Conservation (phyloP, 768 basidiomycete species). For the Boletellus emodensis region DNA sequence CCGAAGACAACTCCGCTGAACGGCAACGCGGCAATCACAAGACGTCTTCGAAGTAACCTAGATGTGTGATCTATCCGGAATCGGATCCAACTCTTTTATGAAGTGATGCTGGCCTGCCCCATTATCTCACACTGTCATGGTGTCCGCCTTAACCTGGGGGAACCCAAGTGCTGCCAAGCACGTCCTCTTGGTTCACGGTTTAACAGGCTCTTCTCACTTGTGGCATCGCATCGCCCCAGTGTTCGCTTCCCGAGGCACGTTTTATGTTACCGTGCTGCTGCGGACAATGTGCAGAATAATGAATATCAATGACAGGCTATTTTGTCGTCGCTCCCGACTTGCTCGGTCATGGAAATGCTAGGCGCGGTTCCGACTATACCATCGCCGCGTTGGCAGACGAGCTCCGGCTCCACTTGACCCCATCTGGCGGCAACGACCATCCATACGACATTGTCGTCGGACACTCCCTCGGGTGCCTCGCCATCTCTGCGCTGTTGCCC, state of each 20-base stretch:
- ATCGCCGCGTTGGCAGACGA: slow-evolving; percentile 1
- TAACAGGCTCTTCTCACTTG: slow-evolving; percentile 10
- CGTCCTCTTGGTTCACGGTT: too few relatives aligned
- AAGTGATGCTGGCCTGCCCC: too few relatives aligned
- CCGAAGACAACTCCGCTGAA: too few relatives aligned
- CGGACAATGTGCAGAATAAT: not conserved
- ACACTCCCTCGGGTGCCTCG: slow-evolving; percentile 20
- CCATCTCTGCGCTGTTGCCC: slow-evolving; percentile 4
- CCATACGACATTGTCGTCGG: slow-evolving; percentile 12
- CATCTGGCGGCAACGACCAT: not conserved
- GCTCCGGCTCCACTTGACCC: slow-evolving; percentile 10
- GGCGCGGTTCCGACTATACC: not conserved
- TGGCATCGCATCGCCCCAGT: slow-evolving; percentile 14
- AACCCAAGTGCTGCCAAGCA: too few relatives aligned
- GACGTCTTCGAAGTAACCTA: too few relatives aligned
- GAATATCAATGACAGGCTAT: slow-evolving; percentile 9
- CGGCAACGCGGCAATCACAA: too few relatives aligned
- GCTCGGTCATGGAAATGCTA: slow-evolving; percentile 17
- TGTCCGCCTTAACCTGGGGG: too few relatives aligned
- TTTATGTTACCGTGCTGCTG: not conserved
- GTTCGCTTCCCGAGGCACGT: slow-evolving; percentile 17
- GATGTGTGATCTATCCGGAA: too few relatives aligned
- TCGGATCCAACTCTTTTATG: too few relatives aligned
- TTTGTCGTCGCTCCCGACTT: slow-evolving; percentile 22
- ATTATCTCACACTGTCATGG: too few relatives aligned